phyloP scores from a whole-genome alignment of 805 yeast genomes.

The Myxozyma nipponensis region DNA sequence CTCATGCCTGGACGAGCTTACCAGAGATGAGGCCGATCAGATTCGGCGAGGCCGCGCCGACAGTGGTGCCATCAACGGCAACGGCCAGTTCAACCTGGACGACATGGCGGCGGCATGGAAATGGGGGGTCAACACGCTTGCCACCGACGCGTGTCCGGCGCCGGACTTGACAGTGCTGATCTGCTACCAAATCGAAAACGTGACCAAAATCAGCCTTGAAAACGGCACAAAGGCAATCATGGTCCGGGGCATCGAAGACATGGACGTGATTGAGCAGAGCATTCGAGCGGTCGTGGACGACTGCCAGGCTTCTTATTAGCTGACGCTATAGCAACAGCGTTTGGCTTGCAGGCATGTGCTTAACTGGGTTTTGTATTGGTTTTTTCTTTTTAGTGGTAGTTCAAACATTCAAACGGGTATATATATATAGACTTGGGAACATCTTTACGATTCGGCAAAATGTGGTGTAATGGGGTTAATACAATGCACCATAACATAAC shows the following conservation, averaged over 20 bases:
- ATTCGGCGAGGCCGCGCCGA: neutral
- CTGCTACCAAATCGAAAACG: slow-evolving; percentile 1
- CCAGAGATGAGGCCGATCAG: slow-evolving; percentile 1
- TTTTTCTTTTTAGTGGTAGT: no score
- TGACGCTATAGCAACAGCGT: no score
- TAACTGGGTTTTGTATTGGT: no score
- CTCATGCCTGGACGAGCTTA: slow-evolving; percentile 7
- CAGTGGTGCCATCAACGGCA: neutral
- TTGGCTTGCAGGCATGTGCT: no score
- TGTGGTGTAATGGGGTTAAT: no score
- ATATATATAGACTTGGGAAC: no score
- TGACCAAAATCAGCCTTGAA: slow-evolving; percentile 1
- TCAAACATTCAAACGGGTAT: no score
- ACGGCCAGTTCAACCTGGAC: neutral
- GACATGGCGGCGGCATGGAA: slow-evolving; percentile 8
- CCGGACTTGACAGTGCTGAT: slow-evolving; percentile 19
- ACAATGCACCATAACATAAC: no score
- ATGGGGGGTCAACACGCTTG: slow-evolving; percentile 19
- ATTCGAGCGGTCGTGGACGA: slow-evolving; percentile 2
- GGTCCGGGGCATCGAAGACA: slow-evolving; percentile 13
- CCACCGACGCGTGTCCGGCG: slow-evolving; percentile 9
- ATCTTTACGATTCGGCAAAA: no score
- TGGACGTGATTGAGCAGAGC: slow-evolving; percentile 13
- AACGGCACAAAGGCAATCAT: slow-evolving; percentile 8
- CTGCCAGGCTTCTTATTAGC: neutral